Conservation (phyloP, 257 asterid genomes). For the Scutellaria baicalensis region DNA sequence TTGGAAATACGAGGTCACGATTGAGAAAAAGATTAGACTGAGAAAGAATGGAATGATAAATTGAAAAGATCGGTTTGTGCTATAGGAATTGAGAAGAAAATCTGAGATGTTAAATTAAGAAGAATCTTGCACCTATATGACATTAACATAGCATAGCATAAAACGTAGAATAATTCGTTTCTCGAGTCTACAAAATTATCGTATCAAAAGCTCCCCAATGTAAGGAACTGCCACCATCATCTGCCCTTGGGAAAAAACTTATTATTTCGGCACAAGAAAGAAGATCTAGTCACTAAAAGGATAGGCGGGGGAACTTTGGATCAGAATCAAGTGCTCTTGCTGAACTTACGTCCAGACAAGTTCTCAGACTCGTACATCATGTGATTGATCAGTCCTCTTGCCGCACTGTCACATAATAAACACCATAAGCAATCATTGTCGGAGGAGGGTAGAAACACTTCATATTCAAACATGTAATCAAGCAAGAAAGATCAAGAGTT, state of each 20-base stretch:
- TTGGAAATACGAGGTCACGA: no score
- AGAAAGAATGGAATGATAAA: no score
- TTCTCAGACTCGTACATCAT: constrained; percentile 77
- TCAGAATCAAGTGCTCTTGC: constrained; percentile 33
- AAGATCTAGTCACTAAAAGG: background rate
- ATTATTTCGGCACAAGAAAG: background rate
- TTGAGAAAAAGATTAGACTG: no score
- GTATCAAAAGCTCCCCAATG: background rate
- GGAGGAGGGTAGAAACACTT: background rate
- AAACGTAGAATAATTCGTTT: background rate
- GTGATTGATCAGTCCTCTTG: constrained; percentile 91
- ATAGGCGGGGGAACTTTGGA: background rate
- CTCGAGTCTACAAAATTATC: background rate
- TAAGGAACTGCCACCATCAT: background rate
- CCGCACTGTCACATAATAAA: constrained; percentile 54
- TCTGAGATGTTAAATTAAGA: no score
- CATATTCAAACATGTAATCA: background rate
- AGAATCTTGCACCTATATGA: no score
- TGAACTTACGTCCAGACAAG: constrained; percentile 64
- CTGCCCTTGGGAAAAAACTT: background rate
- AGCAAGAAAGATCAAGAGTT: background rate
- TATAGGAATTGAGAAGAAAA: no score
- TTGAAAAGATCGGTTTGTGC: no score
- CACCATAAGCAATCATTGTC: background rate
- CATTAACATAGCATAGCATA: background rate